A percentile compares a stretch with the other conserved stretches of the same genome.
Conservation (phyloP, 495 filamentous ascomycete genomes). For the Penicillium fimorum region DNA sequence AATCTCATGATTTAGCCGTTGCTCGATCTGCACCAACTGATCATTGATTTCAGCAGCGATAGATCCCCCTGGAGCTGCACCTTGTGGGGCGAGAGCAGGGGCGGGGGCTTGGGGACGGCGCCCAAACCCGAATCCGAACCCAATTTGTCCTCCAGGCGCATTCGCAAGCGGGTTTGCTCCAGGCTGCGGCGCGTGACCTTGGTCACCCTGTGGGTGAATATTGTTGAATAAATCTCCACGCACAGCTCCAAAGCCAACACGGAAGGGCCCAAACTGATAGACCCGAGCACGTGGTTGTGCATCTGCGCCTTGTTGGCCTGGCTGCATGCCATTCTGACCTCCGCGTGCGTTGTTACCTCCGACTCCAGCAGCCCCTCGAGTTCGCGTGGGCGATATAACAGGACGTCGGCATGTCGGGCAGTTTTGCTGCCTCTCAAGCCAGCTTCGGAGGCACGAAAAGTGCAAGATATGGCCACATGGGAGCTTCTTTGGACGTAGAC, state of each 20-base stretch:
- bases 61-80: conserved; percentile 13
- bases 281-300: conserved; percentile 45
- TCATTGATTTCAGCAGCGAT: conserved; percentile 40
- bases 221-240: conserved; percentile 54
- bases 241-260: conserved; percentile 57
- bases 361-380: conserved; percentile 26
- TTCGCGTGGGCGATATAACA: conserved; percentile 50
- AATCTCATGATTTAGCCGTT: conserved; percentile 65
- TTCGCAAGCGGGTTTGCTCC: conserved; percentile 28
- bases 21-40: conserved; percentile 62
- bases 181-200: conserved; percentile 38
- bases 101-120: conserved; percentile 31
- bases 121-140: conserved; percentile 47
- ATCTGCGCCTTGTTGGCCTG: conserved; percentile 31
- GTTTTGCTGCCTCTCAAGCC: conserved; percentile 97
- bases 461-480: conserved; percentile 96
- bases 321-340: conserved; percentile 30
- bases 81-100: conserved; percentile 15
- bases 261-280: conserved; percentile 57
- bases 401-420: conserved; percentile 91
- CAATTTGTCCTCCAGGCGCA: conserved; percentile 38
- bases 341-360: conserved; percentile 28
- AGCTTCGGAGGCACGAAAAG: conserved; percentile 89
- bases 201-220: conserved; percentile 49
- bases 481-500: conserved; percentile 88